Base-by-base conservation (phyloP, 2,329 filamentous ascomycete genomes). In the Aspergillus quadricinctus region DNA sequence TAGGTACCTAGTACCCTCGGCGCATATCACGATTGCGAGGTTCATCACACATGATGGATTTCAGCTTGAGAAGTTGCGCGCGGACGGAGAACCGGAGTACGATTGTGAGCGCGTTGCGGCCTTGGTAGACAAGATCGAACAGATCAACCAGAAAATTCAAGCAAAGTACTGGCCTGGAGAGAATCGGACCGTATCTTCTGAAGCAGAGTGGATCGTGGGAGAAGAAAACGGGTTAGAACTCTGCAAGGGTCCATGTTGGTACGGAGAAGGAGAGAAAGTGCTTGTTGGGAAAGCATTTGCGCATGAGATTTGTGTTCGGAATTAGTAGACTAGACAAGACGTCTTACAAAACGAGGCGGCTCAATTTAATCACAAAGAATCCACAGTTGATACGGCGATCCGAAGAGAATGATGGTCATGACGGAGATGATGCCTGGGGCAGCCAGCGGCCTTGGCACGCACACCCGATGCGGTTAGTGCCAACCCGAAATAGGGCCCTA, bases 1-100 rank as follows among this genome's bases (percentile, higher is more conserved):
- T 52, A 81, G 93, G 56, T 97, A 97, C 70, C 86, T 92, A 25
- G 90, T 96, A 2, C 92, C 92, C 1, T 93, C 89, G 49, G 91
- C 90, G 17, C 93, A 97, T 76, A 83, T 97, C 67, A 97, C 93
- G 0, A 83, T 97, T 56, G 92, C 84, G 0, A 81, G 93, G 3
- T 97, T 94, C 70, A 81, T 96, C 46, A 81, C 80, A 9, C 81
- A 85, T 43, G 77, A 80, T 11, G 90, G 92, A 46, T 77, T 81
- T 57, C 53, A 62, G 41, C 66, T 69, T 40, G 70, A 70, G 1
- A 61, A 65, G 4, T 66, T 81, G n/a, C 23, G 48, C 5, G 14
- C 31, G 40, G 81, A 75, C 4, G 71, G 62, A 21, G 46, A 49
- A 19, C 50, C 53, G 28, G 52, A 60, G 69, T 54, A 75, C 61